Percentiles rank a stretch among this genome's conserved stretches.
These are phyloP conservation scores for Raffaelea arxii DNA, from an alignment of 2,329 filamentous ascomycete species.

Conservation along the genomic window DNA sequence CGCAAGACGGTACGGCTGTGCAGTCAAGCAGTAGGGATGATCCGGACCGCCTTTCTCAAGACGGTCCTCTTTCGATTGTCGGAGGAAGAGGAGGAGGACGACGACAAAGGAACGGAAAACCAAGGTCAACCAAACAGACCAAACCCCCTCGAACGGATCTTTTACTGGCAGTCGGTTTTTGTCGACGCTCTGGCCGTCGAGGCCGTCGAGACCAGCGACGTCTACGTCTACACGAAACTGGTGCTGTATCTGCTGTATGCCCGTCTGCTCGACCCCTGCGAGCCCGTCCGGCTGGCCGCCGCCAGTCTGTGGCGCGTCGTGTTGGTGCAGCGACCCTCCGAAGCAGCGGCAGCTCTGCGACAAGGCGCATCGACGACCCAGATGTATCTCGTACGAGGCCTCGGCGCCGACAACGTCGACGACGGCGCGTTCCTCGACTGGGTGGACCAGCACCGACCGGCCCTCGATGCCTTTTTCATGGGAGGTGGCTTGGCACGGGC, in stretches of 20 bases:
- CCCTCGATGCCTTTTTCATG: slow-evolving; percentile 75
- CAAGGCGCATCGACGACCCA: slow-evolving; percentile 61
- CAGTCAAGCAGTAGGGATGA: slow-evolving; percentile 66
- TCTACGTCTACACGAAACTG: slow-evolving; percentile 73
- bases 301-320: slow-evolving; percentile 86
- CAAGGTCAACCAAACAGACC: neutral
- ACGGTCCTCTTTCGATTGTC: slow-evolving; percentile 74
- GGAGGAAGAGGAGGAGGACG: slow-evolving; percentile 62
- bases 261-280: slow-evolving; percentile 65
- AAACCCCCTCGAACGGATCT: slow-evolving; percentile 64
- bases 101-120: slow-evolving; percentile 16
- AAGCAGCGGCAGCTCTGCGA: slow-evolving; percentile 64
- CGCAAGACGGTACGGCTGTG: slow-evolving; percentile 89
- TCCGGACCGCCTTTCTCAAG: slow-evolving; percentile 68
- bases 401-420: slow-evolving; percentile 77
- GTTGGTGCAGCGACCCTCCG: slow-evolving; percentile 83
- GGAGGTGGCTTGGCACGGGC: slow-evolving; percentile 66
- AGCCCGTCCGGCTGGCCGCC: slow-evolving; percentile 61
- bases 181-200: slow-evolving; percentile 60
- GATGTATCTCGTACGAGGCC: slow-evolving; percentile 61
- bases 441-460: slow-evolving; percentile 72
- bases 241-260: slow-evolving; percentile 91
- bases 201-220: slow-evolving; percentile 20
- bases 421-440: slow-evolving; percentile 80
- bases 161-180: slow-evolving; percentile 93